Percentiles rank a stretch among this genome's conserved stretches.
Conservation (phyloP, 164 flowering plant genomes). For the Hamamelis virginiana region DNA sequence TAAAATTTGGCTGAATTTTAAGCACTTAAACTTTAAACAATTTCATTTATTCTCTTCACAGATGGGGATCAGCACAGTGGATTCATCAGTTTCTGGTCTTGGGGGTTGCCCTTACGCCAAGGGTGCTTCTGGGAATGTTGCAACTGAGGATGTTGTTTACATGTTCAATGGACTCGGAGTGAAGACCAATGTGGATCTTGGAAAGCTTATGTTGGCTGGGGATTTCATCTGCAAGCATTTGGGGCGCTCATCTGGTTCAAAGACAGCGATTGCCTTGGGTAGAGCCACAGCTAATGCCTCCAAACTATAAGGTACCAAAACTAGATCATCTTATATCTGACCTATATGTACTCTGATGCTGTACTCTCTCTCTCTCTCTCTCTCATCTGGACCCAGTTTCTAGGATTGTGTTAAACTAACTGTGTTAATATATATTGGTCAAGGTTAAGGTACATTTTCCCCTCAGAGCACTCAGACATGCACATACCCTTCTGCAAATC, state of each 20-base stretch:
- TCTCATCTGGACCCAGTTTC: no score
- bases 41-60: slow-evolving; percentile 18
- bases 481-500: background rate
- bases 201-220: slow-evolving; percentile 77
- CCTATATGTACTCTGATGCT: background rate
- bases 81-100: slow-evolving; percentile 86
- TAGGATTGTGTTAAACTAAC: no score
- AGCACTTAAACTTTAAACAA: background rate
- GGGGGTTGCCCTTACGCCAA: slow-evolving; percentile 98
- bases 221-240: slow-evolving; percentile 77
- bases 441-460: no score
- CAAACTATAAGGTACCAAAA: slow-evolving; percentile 39
- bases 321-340: background rate
- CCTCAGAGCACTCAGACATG: no score
- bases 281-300: slow-evolving; percentile 49
- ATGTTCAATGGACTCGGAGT: slow-evolving; percentile 87
- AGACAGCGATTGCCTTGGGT: slow-evolving; percentile 72
- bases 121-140: slow-evolving; percentile 97
- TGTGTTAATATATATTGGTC: no score
- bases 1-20: background rate
- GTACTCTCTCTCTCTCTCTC: no score
- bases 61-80: slow-evolving; percentile 87
- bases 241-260: slow-evolving; percentile 77
- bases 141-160: slow-evolving; percentile 93
- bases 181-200: slow-evolving; percentile 78